Percentiles rank a stretch among this genome's conserved stretches.
phyloP scores from a whole-genome alignment of 805 yeast species.

The Candida krabiensis region DNA sequence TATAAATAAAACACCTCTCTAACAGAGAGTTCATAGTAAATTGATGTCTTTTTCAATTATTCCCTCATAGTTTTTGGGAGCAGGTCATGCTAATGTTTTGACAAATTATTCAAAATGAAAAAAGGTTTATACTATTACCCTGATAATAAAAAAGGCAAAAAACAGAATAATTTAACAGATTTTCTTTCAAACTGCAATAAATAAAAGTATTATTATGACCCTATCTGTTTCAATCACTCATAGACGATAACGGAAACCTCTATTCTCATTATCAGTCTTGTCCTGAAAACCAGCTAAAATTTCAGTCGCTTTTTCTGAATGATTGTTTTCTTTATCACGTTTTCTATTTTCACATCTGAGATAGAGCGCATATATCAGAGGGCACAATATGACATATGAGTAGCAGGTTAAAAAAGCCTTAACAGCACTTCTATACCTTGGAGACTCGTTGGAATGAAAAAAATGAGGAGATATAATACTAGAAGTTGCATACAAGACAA shows the following conservation, averaged over 20 bases:
- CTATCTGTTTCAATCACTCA: no score
- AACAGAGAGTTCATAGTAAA: no score
- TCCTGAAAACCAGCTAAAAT: slow-evolving; percentile 32
- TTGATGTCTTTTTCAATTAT: no score
- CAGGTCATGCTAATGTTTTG: no score
- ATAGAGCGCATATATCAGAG: slow-evolving; percentile 22
- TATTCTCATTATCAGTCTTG: slow-evolving; percentile 31
- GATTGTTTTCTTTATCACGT: slow-evolving; percentile 36
- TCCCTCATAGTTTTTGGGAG: no score
- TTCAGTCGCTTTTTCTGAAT: slow-evolving; percentile 27
- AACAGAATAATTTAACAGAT: no score
- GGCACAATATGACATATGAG: slow-evolving; percentile 2
- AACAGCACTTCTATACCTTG: slow-evolving; percentile 41
- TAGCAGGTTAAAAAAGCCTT: slow-evolving; percentile 20
- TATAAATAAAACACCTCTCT: no score
- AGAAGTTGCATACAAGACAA: slow-evolving; percentile 52
- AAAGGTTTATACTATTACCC: no score
- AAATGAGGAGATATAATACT: slow-evolving; percentile 54
- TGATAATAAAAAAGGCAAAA: no score
- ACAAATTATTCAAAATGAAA: no score
- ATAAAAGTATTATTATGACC: no score
- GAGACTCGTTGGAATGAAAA: slow-evolving; percentile 44
- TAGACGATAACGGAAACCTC: slow-evolving; percentile 27
- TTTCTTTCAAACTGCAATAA: no score
- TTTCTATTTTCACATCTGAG: slow-evolving; percentile 37